Base-by-base conservation (phyloP, 768 basidiomycete genomes). In the Sporobolomyces phaffii region DNA sequence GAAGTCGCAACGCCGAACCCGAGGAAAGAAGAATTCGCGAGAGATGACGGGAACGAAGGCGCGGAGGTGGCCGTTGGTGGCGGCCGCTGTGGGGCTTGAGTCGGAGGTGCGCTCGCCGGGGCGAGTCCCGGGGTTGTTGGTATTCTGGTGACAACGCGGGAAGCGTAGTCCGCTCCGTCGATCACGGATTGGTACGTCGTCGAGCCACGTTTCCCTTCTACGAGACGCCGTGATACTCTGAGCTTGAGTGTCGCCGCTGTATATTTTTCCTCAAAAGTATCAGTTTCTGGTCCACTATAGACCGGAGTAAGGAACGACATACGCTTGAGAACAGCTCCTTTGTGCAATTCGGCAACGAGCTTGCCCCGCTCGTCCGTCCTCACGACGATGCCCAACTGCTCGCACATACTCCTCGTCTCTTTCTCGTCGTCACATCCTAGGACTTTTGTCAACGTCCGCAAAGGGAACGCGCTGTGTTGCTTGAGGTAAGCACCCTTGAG, bases 401-500 rank as follows among this genome's bases (percentile, higher is more conserved):
- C 73, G 57, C 73, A 77, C 7, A 79, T 69, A 28, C 70, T 69
- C 28, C 68, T 64, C 49, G 76, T 75, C 2, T 76, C 72, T 22
- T 69, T 75, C 51, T 76, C 76, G 43, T 76, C 75, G 51, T 78
- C 77, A 59, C 77, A 79, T 8, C 79, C 79, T 24, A 80, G 65
- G 45, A 78, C 73, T 54, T 73, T 75, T 18, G 73, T 72, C 48
- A 80, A 68, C 20, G 74, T 76, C 29, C 68, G 61, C 26, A 77
- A 49, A 47, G 77, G 71, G 36, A 78, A 70, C 52, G 74, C 70
- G 48, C 68, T 56, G 67, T 77, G 71, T 44, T 76, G 75, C 18
- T 73, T 63, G 15, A 78, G 53, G 47, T 74, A 75, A 7, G 87
- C 84, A 7, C 89, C 86, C 66, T 89, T 85, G 6, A 89, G 84